Evolutionary conservation across 1,284 basidiomycete species (phyloP), one percentile per base, ranked within the genome.

Genomic region (Lignosus rhinocerotis): DNA sequence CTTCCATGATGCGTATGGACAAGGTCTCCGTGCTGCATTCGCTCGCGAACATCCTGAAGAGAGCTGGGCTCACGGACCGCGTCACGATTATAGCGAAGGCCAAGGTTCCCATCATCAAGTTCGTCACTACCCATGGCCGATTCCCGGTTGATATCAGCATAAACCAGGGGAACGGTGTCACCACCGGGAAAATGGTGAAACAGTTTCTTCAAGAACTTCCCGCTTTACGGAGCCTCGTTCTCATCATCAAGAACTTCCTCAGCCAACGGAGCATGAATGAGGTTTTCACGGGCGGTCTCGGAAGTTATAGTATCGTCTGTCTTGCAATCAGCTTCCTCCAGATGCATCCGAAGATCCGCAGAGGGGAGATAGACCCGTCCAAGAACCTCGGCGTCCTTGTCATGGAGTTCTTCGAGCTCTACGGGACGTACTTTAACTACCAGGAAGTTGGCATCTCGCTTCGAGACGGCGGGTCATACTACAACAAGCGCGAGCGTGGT

Each of bases 401-500:
- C 32, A 84, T 98, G 77, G 96, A 99, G 72, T 96, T 98, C 71
- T 96, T 99, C 67, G 96, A 99, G 79, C 80, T 97, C 9, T 98
- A 98, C 70, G 96, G 96, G 12, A 81, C 83, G 57, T 88, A 90
- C 71, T 98, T 98, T 83, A 96, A 96, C 73, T 96, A 93, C 65
- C 84, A 90, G 59, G 86, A 90, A 66, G 86, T 90, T n/a, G 96
- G 96, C 6, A 93, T 99, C 65, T 95, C 93, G 2, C 73, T 99
- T 17, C 81, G 89, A 38, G 82, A 89, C 45, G 93, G 93, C 6
- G 95, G 95, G 7, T 84, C 81, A 34, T 96, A 97, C 75, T 97
- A 87, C 70, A 83, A 78, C 72, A 97, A 97, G 75, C 75, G 78
- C 44, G 78, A 84, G 49, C 77, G 92, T 61, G 94, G 94, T 0